Base-by-base conservation (phyloP, 331 rosid genomes). In the Acacia concinna region DNA sequence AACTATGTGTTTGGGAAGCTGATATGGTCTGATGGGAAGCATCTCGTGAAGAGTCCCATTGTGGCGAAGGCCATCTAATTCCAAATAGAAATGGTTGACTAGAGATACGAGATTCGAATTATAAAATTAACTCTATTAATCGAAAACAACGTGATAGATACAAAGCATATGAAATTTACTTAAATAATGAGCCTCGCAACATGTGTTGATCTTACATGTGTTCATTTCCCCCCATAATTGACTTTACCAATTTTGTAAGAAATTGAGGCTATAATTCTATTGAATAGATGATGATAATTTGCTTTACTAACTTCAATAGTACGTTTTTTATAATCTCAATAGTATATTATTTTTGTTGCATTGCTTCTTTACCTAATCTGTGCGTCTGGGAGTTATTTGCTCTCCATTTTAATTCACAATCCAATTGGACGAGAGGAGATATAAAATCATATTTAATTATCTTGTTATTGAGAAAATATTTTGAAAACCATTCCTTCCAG, bases 1-100 rank as follows among this genome's bases (percentile, higher is more conserved):
- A 56, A 79, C 43, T 92, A 91, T 62, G 91, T 83, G 34, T 95
- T 89, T 77, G 97, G 98, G 51, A 86, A 78, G 63, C 70, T 95
- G 81, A 76, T 81, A 66, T 95, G 98, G 97, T 88, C 96, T 73
- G 98, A 95, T 83, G 88, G 93, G 4, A 87, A 80, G 80, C 97
- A 91, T 85, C 37, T 71, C 60, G 97, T 95, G 35, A 79, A 74
- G 81, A 95, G 97, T 83, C 96, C 97, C 23, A 87, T 95, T 75
- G 97, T 87, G 79, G 96, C 90, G 52, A 86, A 86, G 72, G 87
- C 83, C 8, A 68, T 78, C 37, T 87, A 88, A 79, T 23, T 49
- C 23, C 40, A 83, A 64, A 77, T 28, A 13, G 10, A 60, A 30
- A 28, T 28, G 21, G 68, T 13, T 31, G 13, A 31, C 38, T 62